Evolutionary conservation across 345 rosid genomes (phyloP).

Genomic region (Camelina neglecta): DNA sequence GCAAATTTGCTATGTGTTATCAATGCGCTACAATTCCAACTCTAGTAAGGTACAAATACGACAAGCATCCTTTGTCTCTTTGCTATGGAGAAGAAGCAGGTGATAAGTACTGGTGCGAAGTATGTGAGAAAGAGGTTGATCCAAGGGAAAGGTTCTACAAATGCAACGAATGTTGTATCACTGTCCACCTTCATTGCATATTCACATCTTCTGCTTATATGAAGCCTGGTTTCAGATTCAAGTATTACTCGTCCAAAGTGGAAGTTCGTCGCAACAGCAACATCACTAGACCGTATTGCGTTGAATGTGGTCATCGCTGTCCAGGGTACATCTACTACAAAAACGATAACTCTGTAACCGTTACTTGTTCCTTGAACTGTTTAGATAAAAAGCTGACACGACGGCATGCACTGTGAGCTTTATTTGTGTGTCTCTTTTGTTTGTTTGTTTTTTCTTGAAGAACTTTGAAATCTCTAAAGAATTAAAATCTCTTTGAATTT

Average conservation of each 20-base stretch:
- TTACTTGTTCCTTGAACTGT: too few species aligned
- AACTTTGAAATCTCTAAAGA: too few species aligned
- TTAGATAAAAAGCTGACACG: too few species aligned
- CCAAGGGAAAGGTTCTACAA: background rate
- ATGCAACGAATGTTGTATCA: slow-evolving; percentile 6
- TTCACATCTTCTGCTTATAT: background rate
- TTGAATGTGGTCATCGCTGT: background rate
- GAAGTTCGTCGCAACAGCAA: background rate
- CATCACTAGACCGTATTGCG: background rate
- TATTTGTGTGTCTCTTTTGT: too few species aligned
- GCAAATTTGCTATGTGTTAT: slow-evolving; percentile 19
- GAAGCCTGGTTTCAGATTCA: slow-evolving; percentile 1
- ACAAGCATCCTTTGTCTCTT: slow-evolving; percentile 2
- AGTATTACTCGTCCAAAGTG: background rate
- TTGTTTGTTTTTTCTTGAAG: too few species aligned
- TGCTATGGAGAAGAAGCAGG: background rate
- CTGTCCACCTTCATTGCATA: slow-evolving; percentile 1
- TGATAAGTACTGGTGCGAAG: slow-evolving; percentile 6
- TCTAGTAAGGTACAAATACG: background rate
- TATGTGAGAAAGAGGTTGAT: slow-evolving; percentile 1
- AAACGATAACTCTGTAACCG: too few species aligned
- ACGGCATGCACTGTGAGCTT: too few species aligned
- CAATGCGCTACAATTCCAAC: background rate
- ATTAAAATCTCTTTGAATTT: too few species aligned
- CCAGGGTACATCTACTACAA: background rate